These are phyloP conservation scores for Cicer arietinum DNA, from an alignment of 306 rosid species.

Conservation along the genomic window DNA sequence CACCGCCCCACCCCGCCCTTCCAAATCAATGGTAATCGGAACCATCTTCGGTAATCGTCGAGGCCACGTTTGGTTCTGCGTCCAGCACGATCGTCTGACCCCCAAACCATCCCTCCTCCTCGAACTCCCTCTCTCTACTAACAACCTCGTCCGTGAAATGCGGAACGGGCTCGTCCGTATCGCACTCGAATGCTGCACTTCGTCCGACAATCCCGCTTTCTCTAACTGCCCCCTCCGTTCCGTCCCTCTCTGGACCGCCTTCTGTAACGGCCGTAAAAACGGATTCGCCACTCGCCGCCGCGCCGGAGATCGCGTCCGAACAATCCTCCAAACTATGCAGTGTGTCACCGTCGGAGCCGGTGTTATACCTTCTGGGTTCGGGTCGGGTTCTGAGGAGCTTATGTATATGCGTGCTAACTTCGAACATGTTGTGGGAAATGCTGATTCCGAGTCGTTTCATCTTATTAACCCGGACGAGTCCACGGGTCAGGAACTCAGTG, in stretches of 20 bases:
- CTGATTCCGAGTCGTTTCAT: slow-evolving; percentile 87
- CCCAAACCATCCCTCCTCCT: slow-evolving; percentile 72
- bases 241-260: slow-evolving; percentile 73
- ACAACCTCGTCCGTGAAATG: slow-evolving; percentile 85
- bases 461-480: slow-evolving; percentile 91
- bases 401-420: slow-evolving; percentile 89
- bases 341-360: slow-evolving; percentile 91
- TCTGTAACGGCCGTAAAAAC: slow-evolving; percentile 70
- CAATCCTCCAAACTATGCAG: slow-evolving; percentile 73
- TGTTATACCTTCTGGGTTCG: slow-evolving; percentile 65
- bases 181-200: slow-evolving; percentile 66
- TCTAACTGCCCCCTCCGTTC: slow-evolving; percentile 63
- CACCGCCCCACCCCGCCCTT: slow-evolving; percentile 55
- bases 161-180: slow-evolving; percentile 78
- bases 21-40: slow-evolving; percentile 82
- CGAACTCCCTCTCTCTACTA: slow-evolving; percentile 73
- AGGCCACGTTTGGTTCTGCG: slow-evolving; percentile 85
- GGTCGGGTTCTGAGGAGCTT: slow-evolving; percentile 63
- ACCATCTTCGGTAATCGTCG: slow-evolving; percentile 89
- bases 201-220: slow-evolving; percentile 44
- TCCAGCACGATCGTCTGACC: slow-evolving; percentile 75
- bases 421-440: slow-evolving; percentile 88
- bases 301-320: slow-evolving; percentile 56
- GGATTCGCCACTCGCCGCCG: slow-evolving; percentile 73
- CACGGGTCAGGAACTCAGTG: slow-evolving; percentile 87